phyloP scores from a whole-genome alignment of 306 rosid genomes.

The Quillaja saponaria region DNA sequence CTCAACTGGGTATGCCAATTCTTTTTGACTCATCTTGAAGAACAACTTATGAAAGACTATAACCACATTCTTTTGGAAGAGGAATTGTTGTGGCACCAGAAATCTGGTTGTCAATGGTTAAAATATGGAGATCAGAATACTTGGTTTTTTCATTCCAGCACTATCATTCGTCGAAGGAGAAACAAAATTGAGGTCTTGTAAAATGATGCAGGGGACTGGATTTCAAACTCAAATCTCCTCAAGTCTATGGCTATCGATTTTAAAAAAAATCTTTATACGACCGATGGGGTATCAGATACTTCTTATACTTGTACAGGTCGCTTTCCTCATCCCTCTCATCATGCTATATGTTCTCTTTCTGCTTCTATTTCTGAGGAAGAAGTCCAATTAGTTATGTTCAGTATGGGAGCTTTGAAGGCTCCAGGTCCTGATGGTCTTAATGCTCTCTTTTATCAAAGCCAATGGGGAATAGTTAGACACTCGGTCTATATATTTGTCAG shows the following conservation, averaged over 20 bases:
- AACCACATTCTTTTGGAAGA: no score
- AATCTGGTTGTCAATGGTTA: neutral
- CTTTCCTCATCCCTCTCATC: no score
- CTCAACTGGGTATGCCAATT: no score
- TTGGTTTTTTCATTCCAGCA: no score
- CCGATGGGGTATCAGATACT: no score
- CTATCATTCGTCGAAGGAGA: neutral
- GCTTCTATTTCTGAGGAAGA: neutral
- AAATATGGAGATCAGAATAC: neutral
- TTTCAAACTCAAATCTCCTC: neutral
- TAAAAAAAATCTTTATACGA: no score
- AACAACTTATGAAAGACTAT: neutral
- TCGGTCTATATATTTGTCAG: neutral
- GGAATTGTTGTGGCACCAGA: neutral
- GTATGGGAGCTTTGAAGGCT: neutral
- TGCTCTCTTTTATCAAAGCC: neutral
- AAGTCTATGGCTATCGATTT: no score
- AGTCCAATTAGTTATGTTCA: neutral
- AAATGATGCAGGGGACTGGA: neutral
- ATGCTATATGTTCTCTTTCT: no score
- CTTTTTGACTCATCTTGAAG: neutral
- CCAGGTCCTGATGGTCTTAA: neutral
- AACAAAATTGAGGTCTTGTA: neutral
- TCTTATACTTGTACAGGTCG: no score
- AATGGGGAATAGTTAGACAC: neutral